Percentiles rank a stretch among this genome's conserved stretches.
Conservation (phyloP, 78 protist genomes). For the Dictyostelium brefeldianum region DNA sequence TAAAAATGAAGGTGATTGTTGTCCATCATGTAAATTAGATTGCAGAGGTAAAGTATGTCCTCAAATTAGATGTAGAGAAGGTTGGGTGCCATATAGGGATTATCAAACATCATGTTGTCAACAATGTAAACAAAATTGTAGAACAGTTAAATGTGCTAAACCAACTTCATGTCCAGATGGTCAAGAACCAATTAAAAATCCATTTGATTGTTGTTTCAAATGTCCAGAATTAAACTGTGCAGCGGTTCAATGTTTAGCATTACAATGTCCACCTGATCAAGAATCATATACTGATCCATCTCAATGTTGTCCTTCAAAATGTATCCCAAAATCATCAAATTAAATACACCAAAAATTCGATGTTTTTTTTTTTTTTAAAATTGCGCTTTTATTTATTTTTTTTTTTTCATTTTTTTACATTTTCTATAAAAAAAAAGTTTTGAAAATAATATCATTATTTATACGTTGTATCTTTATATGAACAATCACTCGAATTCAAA, state of each 20-base stretch:
- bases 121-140: slow-evolving; percentile 9
- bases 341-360: too few species aligned
- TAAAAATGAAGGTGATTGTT: neutral
- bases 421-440: too few species aligned
- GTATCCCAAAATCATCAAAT: slow-evolving; percentile 13
- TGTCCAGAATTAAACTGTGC: neutral
- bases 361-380: too few species aligned
- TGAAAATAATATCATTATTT: too few species aligned
- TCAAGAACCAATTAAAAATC: neutral
- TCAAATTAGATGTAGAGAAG: neutral
- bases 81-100: neutral
- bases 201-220: neutral
- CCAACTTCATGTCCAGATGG: neutral
- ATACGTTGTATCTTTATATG: too few species aligned
- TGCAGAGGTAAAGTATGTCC: neutral
- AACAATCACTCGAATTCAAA: too few species aligned
- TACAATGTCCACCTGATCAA: neutral
- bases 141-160: neutral
- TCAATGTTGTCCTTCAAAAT: neutral
- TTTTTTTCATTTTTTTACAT: too few species aligned
- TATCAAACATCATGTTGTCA: neutral
- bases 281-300: neutral
- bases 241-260: neutral
- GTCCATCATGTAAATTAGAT: neutral
- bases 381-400: too few species aligned